These are phyloP conservation scores for Elaeis oleifera DNA, from an alignment of 202 grass and related monocot species.

Conservation along the genomic window DNA sequence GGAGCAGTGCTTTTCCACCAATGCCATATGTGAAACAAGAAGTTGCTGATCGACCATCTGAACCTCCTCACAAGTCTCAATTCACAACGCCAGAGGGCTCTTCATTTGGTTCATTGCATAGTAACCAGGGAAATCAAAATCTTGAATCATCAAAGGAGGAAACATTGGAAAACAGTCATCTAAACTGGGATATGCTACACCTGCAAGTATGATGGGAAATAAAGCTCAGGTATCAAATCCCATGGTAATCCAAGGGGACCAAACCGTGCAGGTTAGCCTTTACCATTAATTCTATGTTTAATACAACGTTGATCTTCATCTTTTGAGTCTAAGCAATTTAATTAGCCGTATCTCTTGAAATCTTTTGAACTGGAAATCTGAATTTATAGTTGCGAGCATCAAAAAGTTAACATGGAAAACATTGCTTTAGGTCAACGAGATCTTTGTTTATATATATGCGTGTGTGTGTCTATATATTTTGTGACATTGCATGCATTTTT, in stretches of 20 bases:
- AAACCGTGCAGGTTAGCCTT: slow-evolving; percentile 46
- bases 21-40: slow-evolving; percentile 36
- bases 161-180: slow-evolving; percentile 32
- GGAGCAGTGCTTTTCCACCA: slow-evolving; percentile 33
- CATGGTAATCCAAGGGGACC: slow-evolving; percentile 35
- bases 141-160: slow-evolving; percentile 38
- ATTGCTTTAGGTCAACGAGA: too few species aligned
- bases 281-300: not conserved
- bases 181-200: slow-evolving; percentile 24
- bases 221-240: slow-evolving; percentile 40
- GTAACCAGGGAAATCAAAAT: slow-evolving; percentile 36
- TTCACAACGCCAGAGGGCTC: slow-evolving; percentile 1
- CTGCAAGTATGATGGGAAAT: slow-evolving; percentile 20
- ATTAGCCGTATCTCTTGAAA: slow-evolving; percentile 4
- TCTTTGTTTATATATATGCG: too few species aligned
- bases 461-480: too few species aligned
- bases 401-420: not conserved
- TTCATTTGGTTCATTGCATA: slow-evolving; percentile 36
- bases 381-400: not conserved
- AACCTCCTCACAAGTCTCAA: slow-evolving; percentile 24
- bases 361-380: too few species aligned
- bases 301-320: slow-evolving; percentile 2
- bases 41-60: slow-evolving; percentile 28
- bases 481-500: too few species aligned
- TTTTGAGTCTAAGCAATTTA: slow-evolving; percentile 4